A percentile compares a stretch with the other conserved stretches of the same genome.
These are phyloP conservation scores for Saturnispora dispora DNA, from an alignment of 805 yeast genomes.

Conservation along the genomic window DNA sequence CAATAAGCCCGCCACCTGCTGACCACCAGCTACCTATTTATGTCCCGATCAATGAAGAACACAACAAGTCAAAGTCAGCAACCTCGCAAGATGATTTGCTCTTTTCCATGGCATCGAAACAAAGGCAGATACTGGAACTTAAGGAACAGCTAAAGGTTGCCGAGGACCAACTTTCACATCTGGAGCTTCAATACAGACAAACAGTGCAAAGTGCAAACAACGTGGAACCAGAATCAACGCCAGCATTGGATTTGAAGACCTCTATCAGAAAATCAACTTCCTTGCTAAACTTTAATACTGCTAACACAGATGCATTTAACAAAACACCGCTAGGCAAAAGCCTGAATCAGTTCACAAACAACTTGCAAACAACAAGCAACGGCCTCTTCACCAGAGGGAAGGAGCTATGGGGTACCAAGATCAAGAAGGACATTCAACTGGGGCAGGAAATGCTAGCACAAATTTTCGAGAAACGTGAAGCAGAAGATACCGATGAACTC, in stretches of 20 bases:
- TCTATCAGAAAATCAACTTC: constrained; percentile 12
- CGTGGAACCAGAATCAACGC: neutral
- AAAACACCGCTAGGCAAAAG: constrained; percentile 16
- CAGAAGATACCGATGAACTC: neutral
- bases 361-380: constrained; percentile 16
- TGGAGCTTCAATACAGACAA: constrained; percentile 28
- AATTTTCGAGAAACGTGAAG: constrained; percentile 7
- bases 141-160: constrained; percentile 35
- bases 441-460: constrained; percentile 14
- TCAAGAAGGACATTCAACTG: constrained; percentile 13
- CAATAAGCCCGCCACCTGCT: neutral
- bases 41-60: constrained; percentile 25
- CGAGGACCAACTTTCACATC: constrained; percentile 29
- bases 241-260: neutral
- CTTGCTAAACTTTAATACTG: constrained; percentile 10
- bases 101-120: constrained; percentile 40
- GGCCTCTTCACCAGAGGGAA: constrained; percentile 21
- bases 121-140: constrained; percentile 42
- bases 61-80: neutral
- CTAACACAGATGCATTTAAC: constrained; percentile 4
- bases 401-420: constrained; percentile 20
- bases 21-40: constrained; percentile 25
- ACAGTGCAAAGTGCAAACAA: neutral
- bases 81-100: constrained; percentile 18
- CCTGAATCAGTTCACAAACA: constrained; percentile 19